Evolutionary conservation across 2,329 filamentous ascomycete genomes (phyloP).

Genomic region (Colletotrichum liriopes): DNA sequence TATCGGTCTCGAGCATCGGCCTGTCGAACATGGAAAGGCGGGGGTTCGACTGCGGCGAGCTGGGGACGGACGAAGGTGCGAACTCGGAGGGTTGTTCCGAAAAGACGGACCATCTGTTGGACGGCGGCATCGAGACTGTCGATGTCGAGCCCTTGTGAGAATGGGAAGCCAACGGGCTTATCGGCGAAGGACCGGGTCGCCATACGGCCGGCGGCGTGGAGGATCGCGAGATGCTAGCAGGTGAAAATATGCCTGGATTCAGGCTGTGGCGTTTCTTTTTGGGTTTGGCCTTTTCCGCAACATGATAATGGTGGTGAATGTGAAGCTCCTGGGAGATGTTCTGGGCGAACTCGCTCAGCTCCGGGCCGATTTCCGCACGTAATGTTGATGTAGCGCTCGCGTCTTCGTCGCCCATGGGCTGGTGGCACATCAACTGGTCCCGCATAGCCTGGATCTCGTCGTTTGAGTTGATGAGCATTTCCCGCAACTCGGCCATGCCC

Average conservation of each 20-base stretch:
- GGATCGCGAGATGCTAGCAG: slow-evolving; percentile 57
- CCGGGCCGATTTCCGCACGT: slow-evolving; percentile 77
- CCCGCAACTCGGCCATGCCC: slow-evolving; percentile 90
- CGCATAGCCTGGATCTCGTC: slow-evolving; percentile 92
- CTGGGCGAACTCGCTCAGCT: slow-evolving; percentile 48
- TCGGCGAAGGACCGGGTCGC: slow-evolving; percentile 57
- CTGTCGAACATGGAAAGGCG: slow-evolving; percentile 86
- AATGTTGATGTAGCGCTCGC: slow-evolving; percentile 68
- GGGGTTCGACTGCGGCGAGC: slow-evolving; percentile 84
- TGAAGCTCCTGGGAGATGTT: slow-evolving; percentile 82
- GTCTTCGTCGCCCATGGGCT: slow-evolving; percentile 71
- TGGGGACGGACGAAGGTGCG: slow-evolving; percentile 81
- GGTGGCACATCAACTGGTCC: slow-evolving; percentile 85
- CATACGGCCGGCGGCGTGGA: slow-evolving; percentile 59
- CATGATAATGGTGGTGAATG: slow-evolving; percentile 95
- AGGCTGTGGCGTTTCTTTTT: slow-evolving; percentile 82
- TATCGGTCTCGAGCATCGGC: slow-evolving; percentile 76
- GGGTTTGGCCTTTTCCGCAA: slow-evolving; percentile 72
- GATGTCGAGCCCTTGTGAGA: slow-evolving; percentile 67
- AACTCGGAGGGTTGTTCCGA: slow-evolving; percentile 75
- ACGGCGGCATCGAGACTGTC: slow-evolving; percentile 58
- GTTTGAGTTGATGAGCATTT: slow-evolving; percentile 92
- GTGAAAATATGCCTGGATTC: slow-evolving; percentile 74
- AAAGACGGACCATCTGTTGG: slow-evolving; percentile 76
- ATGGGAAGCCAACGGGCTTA: slow-evolving; percentile 60